These are phyloP conservation scores for Kwoniella bestiolae DNA, from an alignment of 768 basidiomycete genomes.

Conservation along the genomic window DNA sequence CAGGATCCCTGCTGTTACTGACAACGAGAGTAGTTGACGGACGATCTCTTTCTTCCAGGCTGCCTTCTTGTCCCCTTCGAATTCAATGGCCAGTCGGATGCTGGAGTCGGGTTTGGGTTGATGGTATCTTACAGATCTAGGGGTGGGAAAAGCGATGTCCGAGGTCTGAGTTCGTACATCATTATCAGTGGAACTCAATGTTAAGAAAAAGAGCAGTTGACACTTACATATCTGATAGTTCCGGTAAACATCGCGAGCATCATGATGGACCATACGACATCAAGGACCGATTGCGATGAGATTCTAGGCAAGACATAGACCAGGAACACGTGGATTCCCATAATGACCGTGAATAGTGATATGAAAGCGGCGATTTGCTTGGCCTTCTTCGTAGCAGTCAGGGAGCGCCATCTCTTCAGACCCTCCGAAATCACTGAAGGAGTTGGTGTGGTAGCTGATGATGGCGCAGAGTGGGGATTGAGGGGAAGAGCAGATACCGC, in stretches of 20 bases:
- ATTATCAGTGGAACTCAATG: neutral
- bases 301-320: slow-evolving; percentile 8
- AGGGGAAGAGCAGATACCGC: slow-evolving; percentile 15
- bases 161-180: neutral
- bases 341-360: neutral
- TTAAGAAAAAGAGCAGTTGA: neutral
- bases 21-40: neutral
- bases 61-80: slow-evolving; percentile 3
- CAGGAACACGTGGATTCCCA: slow-evolving; percentile 4
- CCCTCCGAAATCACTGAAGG: neutral
- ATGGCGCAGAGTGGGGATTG: neutral
- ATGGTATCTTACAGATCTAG: slow-evolving; percentile 10
- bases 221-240: slow-evolving; percentile 10
- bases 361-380: slow-evolving; percentile 2
- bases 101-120: slow-evolving; percentile 1
- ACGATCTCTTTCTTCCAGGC: slow-evolving; percentile 1
- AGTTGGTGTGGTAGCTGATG: neutral
- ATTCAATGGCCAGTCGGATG: neutral
- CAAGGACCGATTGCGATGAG: slow-evolving; percentile 1
- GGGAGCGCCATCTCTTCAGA: neutral
- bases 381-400: slow-evolving; percentile 5
- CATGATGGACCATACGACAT: slow-evolving; percentile 1
- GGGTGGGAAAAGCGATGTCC: slow-evolving; percentile 4
- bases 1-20: neutral
- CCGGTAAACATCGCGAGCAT: neutral